These are phyloP conservation scores for Fusarium veterinarium DNA, from an alignment of 2,329 filamentous ascomycete species.

Conservation along the genomic window DNA sequence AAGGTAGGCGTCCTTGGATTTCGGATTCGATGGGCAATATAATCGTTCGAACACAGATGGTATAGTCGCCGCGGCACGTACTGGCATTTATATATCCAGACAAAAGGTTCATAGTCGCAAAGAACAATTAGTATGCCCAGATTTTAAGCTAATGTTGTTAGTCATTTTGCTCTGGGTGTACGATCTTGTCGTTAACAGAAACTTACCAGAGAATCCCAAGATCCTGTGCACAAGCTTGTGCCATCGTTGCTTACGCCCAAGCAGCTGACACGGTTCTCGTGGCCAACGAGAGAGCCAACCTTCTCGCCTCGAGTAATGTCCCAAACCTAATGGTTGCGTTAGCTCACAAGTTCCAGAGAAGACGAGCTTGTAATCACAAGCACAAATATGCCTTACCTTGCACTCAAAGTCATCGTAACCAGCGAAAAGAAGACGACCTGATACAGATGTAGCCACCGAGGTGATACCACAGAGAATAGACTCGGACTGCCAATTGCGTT, in stretches of 20 bases:
- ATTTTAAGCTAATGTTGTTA: constrained; percentile 76
- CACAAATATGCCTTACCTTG: constrained; percentile 75
- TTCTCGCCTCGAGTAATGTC: constrained; percentile 96
- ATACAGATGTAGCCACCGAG: constrained; percentile 97
- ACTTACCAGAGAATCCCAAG: constrained; percentile 98
- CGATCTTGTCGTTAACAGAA: neutral
- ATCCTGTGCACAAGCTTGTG: constrained; percentile 98
- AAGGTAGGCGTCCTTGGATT: constrained; percentile 46
- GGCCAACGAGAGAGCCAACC: constrained; percentile 94
- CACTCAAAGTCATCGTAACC: constrained; percentile 99
- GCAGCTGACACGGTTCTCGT: constrained; percentile 99
- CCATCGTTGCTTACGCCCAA: constrained; percentile 98
- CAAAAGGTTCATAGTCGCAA: constrained; percentile 42
- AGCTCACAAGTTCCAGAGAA: neutral
- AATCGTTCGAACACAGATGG: constrained; percentile 48
- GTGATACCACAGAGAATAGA: constrained; percentile 98
- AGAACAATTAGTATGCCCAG: constrained; percentile 77
- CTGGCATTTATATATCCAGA: constrained; percentile 48
- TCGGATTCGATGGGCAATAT: constrained; percentile 47
- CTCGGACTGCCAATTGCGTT: constrained; percentile 75
- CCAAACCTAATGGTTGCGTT: constrained; percentile 78
- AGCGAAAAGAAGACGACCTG: constrained; percentile 92
- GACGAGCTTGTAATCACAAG: neutral
- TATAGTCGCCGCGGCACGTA: constrained; percentile 43
- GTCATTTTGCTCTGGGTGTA: neutral